Evolutionary conservation across 2,329 filamentous ascomycete genomes (phyloP), one percentile per base, ranked within the genome.

Genomic region (Capronia coronata): DNA sequence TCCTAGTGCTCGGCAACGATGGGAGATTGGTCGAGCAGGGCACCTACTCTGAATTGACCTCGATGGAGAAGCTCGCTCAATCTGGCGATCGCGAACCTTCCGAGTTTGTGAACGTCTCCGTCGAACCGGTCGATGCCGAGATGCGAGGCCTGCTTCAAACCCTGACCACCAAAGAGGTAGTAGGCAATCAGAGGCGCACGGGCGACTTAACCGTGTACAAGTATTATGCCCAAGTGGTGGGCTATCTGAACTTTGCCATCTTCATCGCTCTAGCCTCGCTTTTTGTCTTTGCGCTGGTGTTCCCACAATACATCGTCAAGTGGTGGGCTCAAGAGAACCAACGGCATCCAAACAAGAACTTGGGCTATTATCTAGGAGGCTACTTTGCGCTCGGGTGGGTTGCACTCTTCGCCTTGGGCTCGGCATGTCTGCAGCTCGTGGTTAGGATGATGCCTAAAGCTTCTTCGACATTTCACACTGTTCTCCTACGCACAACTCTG

Each of bases 381-480:
- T 57, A 51, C 38, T 50, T 43, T 2, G 34, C 42, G n/a, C 42
- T 48, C 19, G 41, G 22, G 19, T 40, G 27, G 43, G 32, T 21
- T 29, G 42, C 43, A 30, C 13, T 48, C 37, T 34, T 40, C 7
- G 23, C 46, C 14, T 35, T 47, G 18, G 21, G 49, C 13, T 18
- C 52, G 34, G 13, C 48, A 23, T 48, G 44, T 23, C 69, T 68
- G 65, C 70, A 75, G 61, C 66, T 77, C 54, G 72, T 78, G 40
- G 71, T 78, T 25, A 71, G 65, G 2, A 77, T 78, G 71, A 72
- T 78, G 2, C 75, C 75, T 2, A 70, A 68, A 23, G 76, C 75
- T n/a, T 74, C 73, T 2, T 67, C 70, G 46, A 66, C 58, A 37
- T 74, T 79, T 49, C 76, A 79, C 52, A 64, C 65, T 43, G 69